Percentiles rank a stretch among this genome's conserved stretches.
Evolutionary conservation across 441 rosid species (phyloP).

Genomic region (Gossypium laxum): DNA sequence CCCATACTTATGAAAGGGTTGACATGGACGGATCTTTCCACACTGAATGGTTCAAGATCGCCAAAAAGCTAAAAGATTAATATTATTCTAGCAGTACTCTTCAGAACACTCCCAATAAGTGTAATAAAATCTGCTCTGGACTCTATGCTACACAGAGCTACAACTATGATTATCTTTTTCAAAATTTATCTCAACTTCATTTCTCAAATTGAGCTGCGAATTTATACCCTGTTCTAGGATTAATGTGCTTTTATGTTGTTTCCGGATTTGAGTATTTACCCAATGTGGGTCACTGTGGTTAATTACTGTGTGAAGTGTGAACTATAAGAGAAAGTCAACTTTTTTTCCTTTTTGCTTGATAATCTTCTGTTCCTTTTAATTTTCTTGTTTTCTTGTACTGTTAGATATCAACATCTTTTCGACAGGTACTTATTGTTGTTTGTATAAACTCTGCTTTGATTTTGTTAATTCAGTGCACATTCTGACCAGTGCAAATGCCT

Average conservation of each 20-base stretch:
- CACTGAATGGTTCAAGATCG: slow-evolving; percentile 8
- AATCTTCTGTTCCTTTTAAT: not conserved
- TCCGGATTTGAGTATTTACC: not conserved
- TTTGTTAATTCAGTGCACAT: not conserved
- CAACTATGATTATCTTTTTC: not conserved
- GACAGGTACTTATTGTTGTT: not conserved
- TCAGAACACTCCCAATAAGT: slow-evolving; percentile 18
- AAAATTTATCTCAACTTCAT: not conserved
- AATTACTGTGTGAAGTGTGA: not conserved
- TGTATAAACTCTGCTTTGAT: not conserved
- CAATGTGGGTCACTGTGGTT: not conserved
- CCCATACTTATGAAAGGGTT: slow-evolving; percentile 3
- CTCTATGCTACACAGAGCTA: slow-evolving; percentile 1
- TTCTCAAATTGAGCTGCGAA: not conserved
- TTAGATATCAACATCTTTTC: not conserved
- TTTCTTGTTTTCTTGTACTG: not conserved
- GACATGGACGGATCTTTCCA: not conserved
- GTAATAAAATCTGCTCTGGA: slow-evolving; percentile 24
- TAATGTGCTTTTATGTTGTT: slow-evolving; percentile 9
- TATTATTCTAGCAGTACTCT: not conserved
- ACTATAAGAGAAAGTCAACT: not conserved
- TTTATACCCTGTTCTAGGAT: not conserved
- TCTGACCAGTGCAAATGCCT: not conserved
- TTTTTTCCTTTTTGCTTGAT: not conserved
- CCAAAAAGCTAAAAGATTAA: slow-evolving; percentile 29